Conservation (phyloP, 257 asterid species). For the Fraxinus excelsior region DNA sequence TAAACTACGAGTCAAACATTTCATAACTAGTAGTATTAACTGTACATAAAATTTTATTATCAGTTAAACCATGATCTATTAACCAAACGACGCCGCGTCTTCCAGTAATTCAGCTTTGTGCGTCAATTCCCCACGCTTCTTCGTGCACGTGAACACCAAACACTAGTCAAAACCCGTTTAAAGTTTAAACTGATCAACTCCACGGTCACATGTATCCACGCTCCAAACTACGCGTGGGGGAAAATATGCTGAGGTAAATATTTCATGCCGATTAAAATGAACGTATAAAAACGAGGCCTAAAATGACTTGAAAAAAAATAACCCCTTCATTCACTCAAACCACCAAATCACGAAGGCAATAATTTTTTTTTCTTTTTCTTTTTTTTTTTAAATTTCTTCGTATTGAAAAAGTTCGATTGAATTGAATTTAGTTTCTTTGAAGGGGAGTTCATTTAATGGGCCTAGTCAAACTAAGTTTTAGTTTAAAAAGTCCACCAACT, state of each 20-base stretch:
- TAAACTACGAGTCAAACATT: neutral
- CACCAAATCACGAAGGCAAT: slow-evolving; percentile 16
- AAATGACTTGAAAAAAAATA: slow-evolving; percentile 18
- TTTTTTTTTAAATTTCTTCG: neutral
- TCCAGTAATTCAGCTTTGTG: slow-evolving; percentile 5
- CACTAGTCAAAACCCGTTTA: neutral
- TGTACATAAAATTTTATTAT: neutral
- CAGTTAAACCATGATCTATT: neutral
- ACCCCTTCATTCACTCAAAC: slow-evolving; percentile 34
- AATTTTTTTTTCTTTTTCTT: neutral
- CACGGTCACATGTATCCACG: slow-evolving; percentile 9
- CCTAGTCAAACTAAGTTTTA: too few relatives aligned
- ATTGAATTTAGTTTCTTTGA: slow-evolving; percentile 1
- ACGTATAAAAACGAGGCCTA: slow-evolving; percentile 32
- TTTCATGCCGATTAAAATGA: slow-evolving; percentile 31
- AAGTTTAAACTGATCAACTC: too few relatives aligned
- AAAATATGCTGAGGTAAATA: neutral
- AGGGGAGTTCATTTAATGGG: too few relatives aligned
- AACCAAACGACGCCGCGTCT: slow-evolving; percentile 27
- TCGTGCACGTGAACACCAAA: slow-evolving; percentile 7
- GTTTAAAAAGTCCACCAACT: too few relatives aligned
- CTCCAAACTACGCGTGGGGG: slow-evolving; percentile 34
- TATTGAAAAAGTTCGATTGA: slow-evolving; percentile 3
- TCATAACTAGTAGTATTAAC: neutral
- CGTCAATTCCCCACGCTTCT: slow-evolving; percentile 25